Percentiles rank a stretch among this genome's conserved stretches.
Evolutionary conservation across 2,329 filamentous ascomycete species (phyloP).

Genomic region (Tolypocladium endophyticum): DNA sequence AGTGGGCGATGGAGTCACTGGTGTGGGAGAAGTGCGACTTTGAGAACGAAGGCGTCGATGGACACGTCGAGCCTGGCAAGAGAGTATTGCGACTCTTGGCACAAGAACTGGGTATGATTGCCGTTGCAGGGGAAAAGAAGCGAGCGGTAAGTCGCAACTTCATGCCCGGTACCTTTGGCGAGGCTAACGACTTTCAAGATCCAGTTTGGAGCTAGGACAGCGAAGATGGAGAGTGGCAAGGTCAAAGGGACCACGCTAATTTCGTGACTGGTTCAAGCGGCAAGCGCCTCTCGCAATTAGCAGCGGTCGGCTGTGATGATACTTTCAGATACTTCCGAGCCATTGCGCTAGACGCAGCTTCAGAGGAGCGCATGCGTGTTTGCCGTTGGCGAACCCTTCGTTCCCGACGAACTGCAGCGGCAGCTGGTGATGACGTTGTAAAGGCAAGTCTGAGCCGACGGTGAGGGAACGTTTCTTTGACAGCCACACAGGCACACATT

Average conservation of each 20-base stretch:
- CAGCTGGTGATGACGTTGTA: constrained; percentile 37
- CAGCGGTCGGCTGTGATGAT: constrained; percentile 52
- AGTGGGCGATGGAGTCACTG: constrained; percentile 63
- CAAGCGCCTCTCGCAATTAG: neutral
- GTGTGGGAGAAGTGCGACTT: constrained; percentile 89
- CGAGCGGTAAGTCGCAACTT: constrained; percentile 8
- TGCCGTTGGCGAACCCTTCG: constrained; percentile 32
- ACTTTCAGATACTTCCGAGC: constrained; percentile 66
- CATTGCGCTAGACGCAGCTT: constrained; percentile 16
- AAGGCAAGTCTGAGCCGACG: constrained; percentile 56
- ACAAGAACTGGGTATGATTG: constrained; percentile 58
- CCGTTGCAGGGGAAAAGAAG: constrained; percentile 80
- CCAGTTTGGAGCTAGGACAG: constrained; percentile 73
- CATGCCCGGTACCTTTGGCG: neutral
- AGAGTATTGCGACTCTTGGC: constrained; percentile 70
- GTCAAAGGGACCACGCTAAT: constrained; percentile 59
- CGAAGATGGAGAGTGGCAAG: constrained; percentile 66
- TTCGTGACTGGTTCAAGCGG: constrained; percentile 18
- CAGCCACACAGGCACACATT: neutral
- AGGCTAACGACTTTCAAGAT: constrained; percentile 38
- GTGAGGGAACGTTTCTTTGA: neutral
- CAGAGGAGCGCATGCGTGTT: constrained; percentile 32
- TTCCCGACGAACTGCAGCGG: constrained; percentile 8
- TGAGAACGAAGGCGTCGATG: constrained; percentile 30
- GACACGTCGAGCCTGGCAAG: constrained; percentile 63